phyloP scores from a whole-genome alignment of 768 basidiomycete species.

The Tylopilus sp. region DNA sequence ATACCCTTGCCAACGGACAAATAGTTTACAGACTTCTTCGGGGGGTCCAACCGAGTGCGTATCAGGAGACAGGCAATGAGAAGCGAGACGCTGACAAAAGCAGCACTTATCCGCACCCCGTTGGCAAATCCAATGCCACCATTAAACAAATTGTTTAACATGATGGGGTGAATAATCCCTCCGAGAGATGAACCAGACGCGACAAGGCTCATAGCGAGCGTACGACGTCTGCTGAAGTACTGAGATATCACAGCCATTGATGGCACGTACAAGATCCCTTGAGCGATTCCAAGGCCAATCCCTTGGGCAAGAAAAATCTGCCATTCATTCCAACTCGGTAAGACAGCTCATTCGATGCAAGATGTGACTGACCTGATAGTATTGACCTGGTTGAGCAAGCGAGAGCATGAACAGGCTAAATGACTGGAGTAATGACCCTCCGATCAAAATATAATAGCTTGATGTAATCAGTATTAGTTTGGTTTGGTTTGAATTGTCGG shows the following conservation, averaged over 20 bases:
- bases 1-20: slow-evolving; percentile 14
- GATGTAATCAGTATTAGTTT: slow-evolving; percentile 1
- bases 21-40: slow-evolving; percentile 14
- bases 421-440: slow-evolving; percentile 43
- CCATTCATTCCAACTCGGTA: background rate
- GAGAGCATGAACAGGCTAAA: slow-evolving; percentile 45
- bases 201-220: slow-evolving; percentile 43
- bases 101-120: slow-evolving; percentile 49
- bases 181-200: slow-evolving; percentile 36
- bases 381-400: slow-evolving; percentile 36
- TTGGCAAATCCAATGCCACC: slow-evolving; percentile 35
- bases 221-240: slow-evolving; percentile 40
- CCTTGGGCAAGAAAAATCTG: slow-evolving; percentile 52
- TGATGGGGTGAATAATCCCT: slow-evolving; percentile 24
- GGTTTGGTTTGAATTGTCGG: too few relatives aligned
- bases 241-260: slow-evolving; percentile 41
- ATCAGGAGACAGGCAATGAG: slow-evolving; percentile 32
- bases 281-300: slow-evolving; percentile 41
- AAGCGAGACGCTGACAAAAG: slow-evolving; percentile 36
- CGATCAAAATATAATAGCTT: slow-evolving; percentile 44
- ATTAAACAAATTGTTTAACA: slow-evolving; percentile 29
- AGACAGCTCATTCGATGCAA: background rate
- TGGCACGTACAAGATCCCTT: slow-evolving; percentile 47
- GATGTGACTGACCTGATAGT: slow-evolving; percentile 37
- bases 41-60: slow-evolving; percentile 39